Percentiles rank a stretch among this genome's conserved stretches.
Evolutionary conservation across 768 basidiomycete species (phyloP).

Genomic region (Cyathus striatus): DNA sequence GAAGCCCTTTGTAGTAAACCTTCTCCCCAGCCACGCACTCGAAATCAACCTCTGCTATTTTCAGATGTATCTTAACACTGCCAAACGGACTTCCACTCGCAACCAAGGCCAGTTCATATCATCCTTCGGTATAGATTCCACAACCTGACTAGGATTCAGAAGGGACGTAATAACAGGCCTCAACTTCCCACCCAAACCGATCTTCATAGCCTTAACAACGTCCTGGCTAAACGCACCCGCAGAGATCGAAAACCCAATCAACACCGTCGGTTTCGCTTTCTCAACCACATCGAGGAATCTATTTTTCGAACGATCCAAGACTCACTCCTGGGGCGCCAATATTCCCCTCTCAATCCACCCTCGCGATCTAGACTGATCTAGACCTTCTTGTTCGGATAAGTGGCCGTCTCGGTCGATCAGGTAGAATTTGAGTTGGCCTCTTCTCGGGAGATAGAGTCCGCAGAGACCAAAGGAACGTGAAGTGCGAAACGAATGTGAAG

Average conservation of each 20-base stretch:
- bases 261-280: constrained; percentile 69
- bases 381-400: constrained; percentile 10
- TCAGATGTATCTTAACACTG: constrained; percentile 54
- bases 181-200: constrained; percentile 21
- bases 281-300: constrained; percentile 65
- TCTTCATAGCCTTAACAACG: constrained; percentile 60
- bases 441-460: constrained; percentile 42
- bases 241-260: constrained; percentile 82
- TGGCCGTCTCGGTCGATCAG: constrained; percentile 55
- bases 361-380: no score
- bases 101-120: constrained; percentile 74
- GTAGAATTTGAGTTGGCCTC: constrained; percentile 69
- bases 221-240: constrained; percentile 76
- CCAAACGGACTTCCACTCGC: constrained; percentile 86
- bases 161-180: constrained; percentile 82
- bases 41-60: constrained; percentile 39
- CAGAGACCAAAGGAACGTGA: no score
- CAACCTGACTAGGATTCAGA: constrained; percentile 73
- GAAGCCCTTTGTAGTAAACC: constrained; percentile 61
- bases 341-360: constrained; percentile 41
- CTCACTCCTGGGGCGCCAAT: constrained; percentile 44
- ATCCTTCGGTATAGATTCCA: constrained; percentile 70
- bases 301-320: constrained; percentile 31
- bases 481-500: no score
- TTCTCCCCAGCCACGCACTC: constrained; percentile 32